A percentile compares a stretch with the other conserved stretches of the same genome.
These are phyloP conservation scores for Leccinum subtestaceum DNA, from an alignment of 768 basidiomycete species.

Conservation along the genomic window DNA sequence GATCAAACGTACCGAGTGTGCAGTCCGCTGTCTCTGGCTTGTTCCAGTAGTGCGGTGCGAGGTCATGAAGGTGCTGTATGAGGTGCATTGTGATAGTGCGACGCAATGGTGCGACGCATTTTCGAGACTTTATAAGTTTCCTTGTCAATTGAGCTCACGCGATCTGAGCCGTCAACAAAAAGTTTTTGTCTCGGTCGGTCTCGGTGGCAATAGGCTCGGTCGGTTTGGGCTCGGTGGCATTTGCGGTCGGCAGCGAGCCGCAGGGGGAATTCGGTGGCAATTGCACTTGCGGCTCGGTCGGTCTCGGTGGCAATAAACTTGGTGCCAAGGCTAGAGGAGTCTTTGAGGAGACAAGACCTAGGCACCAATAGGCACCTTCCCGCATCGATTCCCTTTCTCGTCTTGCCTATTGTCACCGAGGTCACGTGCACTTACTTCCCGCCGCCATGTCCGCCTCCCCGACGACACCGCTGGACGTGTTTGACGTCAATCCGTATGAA, in stretches of 20 bases:
- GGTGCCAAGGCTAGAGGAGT: neutral
- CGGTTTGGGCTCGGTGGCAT: neutral
- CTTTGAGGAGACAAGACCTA: neutral
- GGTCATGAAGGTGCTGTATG: constrained; percentile 12
- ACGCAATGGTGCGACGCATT: too few relatives aligned
- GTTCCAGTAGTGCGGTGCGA: constrained; percentile 72
- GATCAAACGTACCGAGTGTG: constrained; percentile 56
- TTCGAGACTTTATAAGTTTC: neutral
- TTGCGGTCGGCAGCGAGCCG: neutral
- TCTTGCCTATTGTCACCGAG: neutral
- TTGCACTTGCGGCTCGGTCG: neutral
- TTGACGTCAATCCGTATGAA: constrained; percentile 68
- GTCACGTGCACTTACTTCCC: neutral
- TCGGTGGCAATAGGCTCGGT: constrained; percentile 2
- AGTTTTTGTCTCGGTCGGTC: neutral
- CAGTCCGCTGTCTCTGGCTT: constrained; percentile 76
- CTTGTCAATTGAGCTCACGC: neutral
- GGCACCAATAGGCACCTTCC: too few relatives aligned
- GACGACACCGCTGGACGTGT: constrained; percentile 13
- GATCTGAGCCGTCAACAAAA: neutral
- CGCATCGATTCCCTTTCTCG: neutral
- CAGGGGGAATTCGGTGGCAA: constrained; percentile 1
- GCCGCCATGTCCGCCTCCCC: neutral
- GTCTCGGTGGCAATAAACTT: neutral
- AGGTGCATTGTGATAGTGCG: neutral